Percentiles rank a stretch among this genome's conserved stretches.
Evolutionary conservation across 768 basidiomycete genomes (phyloP).

Genomic region (Phlegmacium glaucopus): DNA sequence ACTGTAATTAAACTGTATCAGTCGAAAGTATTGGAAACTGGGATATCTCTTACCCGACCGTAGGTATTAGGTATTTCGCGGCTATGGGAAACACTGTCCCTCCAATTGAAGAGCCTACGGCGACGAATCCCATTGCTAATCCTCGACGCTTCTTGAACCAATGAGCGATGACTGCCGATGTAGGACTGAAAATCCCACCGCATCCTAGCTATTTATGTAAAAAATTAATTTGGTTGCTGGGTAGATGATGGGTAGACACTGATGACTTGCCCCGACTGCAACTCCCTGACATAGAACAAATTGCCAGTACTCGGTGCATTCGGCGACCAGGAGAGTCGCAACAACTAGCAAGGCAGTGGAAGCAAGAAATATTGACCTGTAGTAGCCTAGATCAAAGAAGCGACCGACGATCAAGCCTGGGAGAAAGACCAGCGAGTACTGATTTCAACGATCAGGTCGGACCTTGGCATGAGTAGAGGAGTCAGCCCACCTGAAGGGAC

Average conservation of each 20-base stretch:
- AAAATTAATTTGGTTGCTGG: not conserved
- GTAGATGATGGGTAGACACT: not conserved
- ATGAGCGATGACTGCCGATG: conserved; percentile 58
- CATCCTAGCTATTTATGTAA: conserved; percentile 33
- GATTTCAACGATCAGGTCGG: conserved; percentile 1
- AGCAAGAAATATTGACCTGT: conserved; percentile 44
- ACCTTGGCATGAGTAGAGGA: not conserved
- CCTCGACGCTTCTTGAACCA: conserved; percentile 68
- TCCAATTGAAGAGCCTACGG: conserved; percentile 66
- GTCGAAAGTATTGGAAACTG: not conserved
- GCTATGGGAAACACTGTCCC: conserved; percentile 67
- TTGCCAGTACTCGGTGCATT: conserved; percentile 77
- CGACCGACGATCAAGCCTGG: conserved; percentile 64
- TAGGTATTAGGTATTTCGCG: conserved; percentile 50
- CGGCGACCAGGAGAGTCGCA: conserved; percentile 61
- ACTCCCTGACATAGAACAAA: conserved; percentile 75
- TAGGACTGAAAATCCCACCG: conserved; percentile 63
- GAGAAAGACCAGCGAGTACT: conserved; percentile 64
- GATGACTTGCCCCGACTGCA: conserved; percentile 50
- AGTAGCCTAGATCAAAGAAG: conserved; percentile 71
- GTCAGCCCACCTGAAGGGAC: conserved; percentile 53
- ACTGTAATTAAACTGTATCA: conserved; percentile 29
- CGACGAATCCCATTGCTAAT: conserved; percentile 59
- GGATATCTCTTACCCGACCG: conserved; percentile 33
- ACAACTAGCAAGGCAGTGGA: conserved; percentile 49